These are phyloP conservation scores for Carex littledalei DNA, from an alignment of 176 grass and related monocot species.

Conservation along the genomic window DNA sequence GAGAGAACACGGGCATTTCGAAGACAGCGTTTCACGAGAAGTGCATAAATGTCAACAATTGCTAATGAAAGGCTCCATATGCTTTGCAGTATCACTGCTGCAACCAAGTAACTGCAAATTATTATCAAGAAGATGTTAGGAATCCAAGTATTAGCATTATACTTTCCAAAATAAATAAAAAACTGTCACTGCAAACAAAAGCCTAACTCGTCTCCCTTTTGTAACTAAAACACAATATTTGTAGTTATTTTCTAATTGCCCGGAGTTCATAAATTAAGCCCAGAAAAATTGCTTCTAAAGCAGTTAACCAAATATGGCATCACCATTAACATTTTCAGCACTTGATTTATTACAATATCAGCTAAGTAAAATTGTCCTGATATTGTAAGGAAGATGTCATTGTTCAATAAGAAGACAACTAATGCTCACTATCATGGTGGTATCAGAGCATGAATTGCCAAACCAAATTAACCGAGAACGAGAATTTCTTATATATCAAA, in stretches of 20 bases:
- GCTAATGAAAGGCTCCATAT: slow-evolving; percentile 72
- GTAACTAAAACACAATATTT: background rate
- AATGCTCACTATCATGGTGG: background rate
- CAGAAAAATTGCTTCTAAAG: background rate
- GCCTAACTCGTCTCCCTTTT: background rate
- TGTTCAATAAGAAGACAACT: background rate
- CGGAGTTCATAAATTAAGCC: background rate
- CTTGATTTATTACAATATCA: background rate
- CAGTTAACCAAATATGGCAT: background rate
- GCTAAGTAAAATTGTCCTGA: background rate
- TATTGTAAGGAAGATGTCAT: background rate
- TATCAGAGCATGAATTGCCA: background rate
- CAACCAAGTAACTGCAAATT: slow-evolving; percentile 58
- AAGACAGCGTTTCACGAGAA: slow-evolving; percentile 80
- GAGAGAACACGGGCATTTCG: slow-evolving; percentile 44
- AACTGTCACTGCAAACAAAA: background rate
- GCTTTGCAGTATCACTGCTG: slow-evolving; percentile 60
- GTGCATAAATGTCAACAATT: slow-evolving; percentile 76
- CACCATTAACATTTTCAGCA: background rate
- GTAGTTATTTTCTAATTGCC: background rate
- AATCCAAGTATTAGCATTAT: background rate
- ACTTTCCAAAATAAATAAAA: slow-evolving; percentile 12
- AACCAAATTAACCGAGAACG: background rate
- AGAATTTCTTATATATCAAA: background rate
- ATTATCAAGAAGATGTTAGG: slow-evolving; percentile 9